A percentile compares a stretch with the other conserved stretches of the same genome.
phyloP scores from a whole-genome alignment of 2,329 filamentous ascomycete genomes.

The Exserohilum turcica region DNA sequence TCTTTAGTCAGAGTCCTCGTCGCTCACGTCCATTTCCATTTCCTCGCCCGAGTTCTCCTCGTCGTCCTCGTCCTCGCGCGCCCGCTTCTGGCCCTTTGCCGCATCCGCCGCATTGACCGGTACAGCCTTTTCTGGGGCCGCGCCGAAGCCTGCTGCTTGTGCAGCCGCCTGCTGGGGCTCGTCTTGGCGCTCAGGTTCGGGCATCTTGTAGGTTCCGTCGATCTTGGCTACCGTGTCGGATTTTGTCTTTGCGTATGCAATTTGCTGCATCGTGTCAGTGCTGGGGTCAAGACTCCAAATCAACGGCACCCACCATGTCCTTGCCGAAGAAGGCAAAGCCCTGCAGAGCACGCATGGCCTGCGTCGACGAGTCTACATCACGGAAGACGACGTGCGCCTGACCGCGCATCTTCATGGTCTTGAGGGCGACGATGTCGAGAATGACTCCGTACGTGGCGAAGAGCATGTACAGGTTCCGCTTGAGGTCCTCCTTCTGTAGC shows the following conservation, averaged over 20 bases:
- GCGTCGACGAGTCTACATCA: constrained; percentile 87
- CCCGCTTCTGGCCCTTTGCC: constrained; percentile 68
- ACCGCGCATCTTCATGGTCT: constrained; percentile 89
- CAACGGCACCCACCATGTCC: constrained; percentile 69
- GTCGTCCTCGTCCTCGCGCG: constrained; percentile 65
- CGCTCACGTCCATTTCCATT: constrained; percentile 71
- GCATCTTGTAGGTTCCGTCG: constrained; percentile 83
- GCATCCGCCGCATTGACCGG: constrained; percentile 48
- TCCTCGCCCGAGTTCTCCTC: constrained; percentile 60
- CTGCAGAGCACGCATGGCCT: constrained; percentile 88
- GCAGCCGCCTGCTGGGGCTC: constrained; percentile 27
- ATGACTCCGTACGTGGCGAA: constrained; percentile 94
- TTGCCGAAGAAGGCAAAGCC: constrained; percentile 84
- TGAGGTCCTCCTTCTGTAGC: constrained; percentile 85
- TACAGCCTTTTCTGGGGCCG: constrained; percentile 37
- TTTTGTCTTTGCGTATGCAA: constrained; percentile 87
- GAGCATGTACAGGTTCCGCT: constrained; percentile 85
- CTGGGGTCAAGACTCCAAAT: not conserved
- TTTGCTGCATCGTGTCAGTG: constrained; percentile 64
- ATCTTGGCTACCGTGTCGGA: constrained; percentile 89
- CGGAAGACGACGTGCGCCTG: constrained; percentile 93
- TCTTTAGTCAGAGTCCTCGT: constrained; percentile 65
- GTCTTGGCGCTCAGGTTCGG: constrained; percentile 48
- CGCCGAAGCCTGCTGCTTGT: constrained; percentile 53
- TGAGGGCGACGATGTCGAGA: constrained; percentile 87